Base-by-base conservation (phyloP, 2,329 filamentous ascomycete species). In the Claviceps purpurea region DNA sequence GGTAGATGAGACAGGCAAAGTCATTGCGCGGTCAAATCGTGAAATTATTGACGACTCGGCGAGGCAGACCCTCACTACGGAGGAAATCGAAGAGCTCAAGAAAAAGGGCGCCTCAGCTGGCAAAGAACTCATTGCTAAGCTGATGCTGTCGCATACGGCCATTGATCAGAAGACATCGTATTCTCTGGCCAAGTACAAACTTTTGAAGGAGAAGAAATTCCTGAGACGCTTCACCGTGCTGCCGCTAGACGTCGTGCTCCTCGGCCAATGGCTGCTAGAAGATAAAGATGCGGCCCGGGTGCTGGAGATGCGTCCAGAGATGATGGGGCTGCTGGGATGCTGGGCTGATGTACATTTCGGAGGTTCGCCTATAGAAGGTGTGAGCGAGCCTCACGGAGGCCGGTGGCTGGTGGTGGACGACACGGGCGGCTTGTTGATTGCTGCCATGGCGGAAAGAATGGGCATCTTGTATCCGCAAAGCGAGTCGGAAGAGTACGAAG, bases 91-190 rank as follows among this genome's bases (percentile, higher is more conserved):
- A 47, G 85, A 82, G 50, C 83, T 81, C 3, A 85, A 85, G 59
- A 85, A 75, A 13, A 81, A 89, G 52, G 86, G 84, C 11, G 81
- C 83, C 3, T 84, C 84, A 5, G 87, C 88, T 0, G 91, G 90
- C 13, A 86, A 87, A 65, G 90, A 95, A 50, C 78, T 98, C 47
- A 93, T 98, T 57, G 84, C 87, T n/a, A 95, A 90, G 69, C 81
- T 98, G 26, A 79, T 98, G 68, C 77, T 89, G 34, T 93, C 89
- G 44, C 93, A 98, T 67, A 84, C 87, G 18, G 87, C 85, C 1
- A 77, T 98, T 44, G 89, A 95, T 59, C 86, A 97, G 70, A 98
- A 98, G 75, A 97, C 93, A 0, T 77, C 82, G 0, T 98, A 94
- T 63, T 94, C 89, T 2, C 73, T 96, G 53, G 90, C 91, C 44